phyloP scores from a whole-genome alignment of 108 stramenopile genomes.

The Cylindrotheca closterium region DNA sequence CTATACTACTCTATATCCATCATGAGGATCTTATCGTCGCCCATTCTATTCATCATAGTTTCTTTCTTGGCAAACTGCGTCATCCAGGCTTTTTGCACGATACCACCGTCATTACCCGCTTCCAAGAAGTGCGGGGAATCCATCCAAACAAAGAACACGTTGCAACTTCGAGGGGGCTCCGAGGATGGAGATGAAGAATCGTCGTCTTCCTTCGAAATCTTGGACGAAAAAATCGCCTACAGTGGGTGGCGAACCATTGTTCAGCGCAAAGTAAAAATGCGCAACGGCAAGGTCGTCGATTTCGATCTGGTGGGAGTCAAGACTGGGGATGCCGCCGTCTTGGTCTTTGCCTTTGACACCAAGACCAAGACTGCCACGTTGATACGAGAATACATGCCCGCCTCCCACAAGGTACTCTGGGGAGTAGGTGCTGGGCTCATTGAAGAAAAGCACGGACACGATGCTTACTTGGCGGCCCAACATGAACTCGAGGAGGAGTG shows the following conservation, averaged over 20 bases:
- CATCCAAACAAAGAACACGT: too few relatives aligned
- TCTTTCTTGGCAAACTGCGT: too few relatives aligned
- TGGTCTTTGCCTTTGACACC: conserved; percentile 82
- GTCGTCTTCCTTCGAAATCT: conserved; percentile 40
- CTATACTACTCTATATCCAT: too few relatives aligned
- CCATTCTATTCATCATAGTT: too few relatives aligned
- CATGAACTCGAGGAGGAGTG: conserved; percentile 85
- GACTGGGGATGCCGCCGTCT: conserved; percentile 50
- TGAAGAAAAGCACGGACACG: conserved; percentile 59
- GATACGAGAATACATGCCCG: conserved; percentile 82
- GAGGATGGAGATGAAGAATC: not conserved
- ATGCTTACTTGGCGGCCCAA: conserved; percentile 45
- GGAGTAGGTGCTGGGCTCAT: conserved; percentile 81
- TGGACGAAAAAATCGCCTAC: conserved; percentile 56
- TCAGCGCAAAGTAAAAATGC: conserved; percentile 48
- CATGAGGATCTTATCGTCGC: too few relatives aligned
- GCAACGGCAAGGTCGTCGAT: conserved; percentile 49
- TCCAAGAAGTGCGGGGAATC: too few relatives aligned
- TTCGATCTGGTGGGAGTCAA: conserved; percentile 62
- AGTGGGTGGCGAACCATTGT: conserved; percentile 65
- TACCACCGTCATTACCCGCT: too few relatives aligned
- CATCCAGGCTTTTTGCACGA: too few relatives aligned
- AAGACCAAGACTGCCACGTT: conserved; percentile 71
- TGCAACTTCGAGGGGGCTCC: not conserved
- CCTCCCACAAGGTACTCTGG: conserved; percentile 47